Base-by-base conservation (phyloP, 2,329 filamentous ascomycete species). In the Pseudogymnoascus sp. region DNA sequence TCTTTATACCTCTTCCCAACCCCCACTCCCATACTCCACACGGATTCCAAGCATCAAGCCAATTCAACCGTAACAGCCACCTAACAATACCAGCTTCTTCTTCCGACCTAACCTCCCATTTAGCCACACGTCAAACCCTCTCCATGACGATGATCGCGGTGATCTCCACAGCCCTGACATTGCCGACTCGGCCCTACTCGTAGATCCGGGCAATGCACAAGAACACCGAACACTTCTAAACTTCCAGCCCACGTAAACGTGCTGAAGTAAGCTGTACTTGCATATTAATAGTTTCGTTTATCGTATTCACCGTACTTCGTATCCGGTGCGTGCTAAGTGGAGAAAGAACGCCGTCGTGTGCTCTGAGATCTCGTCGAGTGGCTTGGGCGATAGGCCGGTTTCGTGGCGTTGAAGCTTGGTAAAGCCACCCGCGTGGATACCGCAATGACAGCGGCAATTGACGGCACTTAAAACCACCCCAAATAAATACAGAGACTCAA, bases 121-220 rank as follows among this genome's bases (percentile, higher is more conserved):
- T 21, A 57, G 10, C 28, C 6, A 57, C 31, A 16, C 28, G 28
- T 34, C 51, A 57, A 34, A 19, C n/a, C 28, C 10, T 57, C 28
- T 5, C 16, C 28, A 10, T 57, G 10, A 6, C 6, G 28, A 3
- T 34, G 51, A 57, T 34, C 28, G 11, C n/a, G 11, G n/a, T 34
- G 51, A 57, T 57, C 51, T 34, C 3, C 51, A 34, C 2, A 6
- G 14, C 51, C 34, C 16, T 57, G 28, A 57, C 51, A 34, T 57
- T 21, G 28, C 51, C 51, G 51, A 57, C 28, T 57, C 51, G 51
- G 51, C 51, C 51, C 51, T 57, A 57, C 28, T 57, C 51, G 28
- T 57, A 6, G 48, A 54, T 54, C 48, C 48, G 48, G 48, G 6
- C 48, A 57, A 57, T 19, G 25, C 48, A 7, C 8, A 57, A 21